These are phyloP conservation scores for Xylariaceae sp. DNA, from an alignment of 2,329 filamentous ascomycete species.

Conservation along the genomic window DNA sequence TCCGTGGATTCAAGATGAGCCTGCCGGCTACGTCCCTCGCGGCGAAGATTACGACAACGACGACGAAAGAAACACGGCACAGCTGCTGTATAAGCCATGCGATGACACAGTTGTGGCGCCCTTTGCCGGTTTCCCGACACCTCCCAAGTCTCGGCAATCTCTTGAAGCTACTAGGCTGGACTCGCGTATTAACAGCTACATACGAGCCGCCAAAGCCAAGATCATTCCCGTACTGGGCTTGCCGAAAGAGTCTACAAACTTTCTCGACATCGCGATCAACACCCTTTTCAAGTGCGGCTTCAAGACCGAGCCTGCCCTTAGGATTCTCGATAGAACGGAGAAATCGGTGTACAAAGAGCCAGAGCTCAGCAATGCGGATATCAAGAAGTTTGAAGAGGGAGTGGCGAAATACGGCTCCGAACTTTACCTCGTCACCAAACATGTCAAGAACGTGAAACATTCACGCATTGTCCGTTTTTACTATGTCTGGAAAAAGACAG, in stretches of 20 bases:
- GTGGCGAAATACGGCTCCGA: slow-evolving; percentile 89
- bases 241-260: slow-evolving; percentile 72
- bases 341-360: slow-evolving; percentile 78
- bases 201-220: slow-evolving; percentile 61
- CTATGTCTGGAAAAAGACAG: slow-evolving; percentile 96
- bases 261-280: slow-evolving; percentile 76
- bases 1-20: slow-evolving; percentile 91
- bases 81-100: slow-evolving; percentile 73
- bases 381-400: slow-evolving; percentile 87
- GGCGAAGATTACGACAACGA: slow-evolving; percentile 71
- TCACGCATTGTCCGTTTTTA: slow-evolving; percentile 86
- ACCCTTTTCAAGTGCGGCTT: slow-evolving; percentile 68
- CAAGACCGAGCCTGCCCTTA: slow-evolving; percentile 64
- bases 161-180: slow-evolving; percentile 41
- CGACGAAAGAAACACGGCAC: slow-evolving; percentile 69
- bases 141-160: background rate
- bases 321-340: slow-evolving; percentile 62
- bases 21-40: slow-evolving; percentile 74
- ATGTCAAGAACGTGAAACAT: slow-evolving; percentile 77
- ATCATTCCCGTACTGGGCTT: slow-evolving; percentile 60
- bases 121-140: slow-evolving; percentile 11
- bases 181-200: slow-evolving; percentile 68
- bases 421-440: slow-evolving; percentile 72
- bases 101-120: slow-evolving; percentile 28
- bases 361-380: slow-evolving; percentile 67